These are phyloP conservation scores for Penicillium frequentans DNA, from an alignment of 2,329 filamentous ascomycete genomes.

Conservation along the genomic window DNA sequence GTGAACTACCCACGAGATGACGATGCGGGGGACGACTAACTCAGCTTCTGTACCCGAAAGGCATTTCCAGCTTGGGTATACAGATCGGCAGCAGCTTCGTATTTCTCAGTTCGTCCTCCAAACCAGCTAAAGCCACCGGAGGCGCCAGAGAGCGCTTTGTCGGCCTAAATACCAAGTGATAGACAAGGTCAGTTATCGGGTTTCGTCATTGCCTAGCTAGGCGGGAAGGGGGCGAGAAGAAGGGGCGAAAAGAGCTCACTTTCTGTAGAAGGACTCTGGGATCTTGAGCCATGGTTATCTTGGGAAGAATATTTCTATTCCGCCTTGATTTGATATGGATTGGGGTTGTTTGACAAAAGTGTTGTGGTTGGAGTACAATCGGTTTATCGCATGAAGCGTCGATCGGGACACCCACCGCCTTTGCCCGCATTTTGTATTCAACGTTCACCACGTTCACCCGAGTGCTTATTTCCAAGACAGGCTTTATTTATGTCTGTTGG, in stretches of 20 bases:
- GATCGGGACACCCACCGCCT: slow-evolving; percentile 12
- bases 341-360: background rate
- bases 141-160: slow-evolving; percentile 75
- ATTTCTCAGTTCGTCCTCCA: slow-evolving; percentile 82
- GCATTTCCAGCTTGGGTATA: slow-evolving; percentile 89
- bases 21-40: slow-evolving; percentile 47
- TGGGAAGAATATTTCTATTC: background rate
- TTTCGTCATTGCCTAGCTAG: slow-evolving; percentile 26
- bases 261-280: slow-evolving; percentile 77
- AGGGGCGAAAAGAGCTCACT: slow-evolving; percentile 47
- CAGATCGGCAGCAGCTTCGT: slow-evolving; percentile 82
- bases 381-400: slow-evolving; percentile 15
- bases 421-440: slow-evolving; percentile 8
- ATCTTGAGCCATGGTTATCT: slow-evolving; percentile 66
- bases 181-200: slow-evolving; percentile 27
- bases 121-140: slow-evolving; percentile 86
- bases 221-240: background rate
- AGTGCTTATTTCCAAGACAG: background rate
- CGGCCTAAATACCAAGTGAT: slow-evolving; percentile 62
- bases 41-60: slow-evolving; percentile 82
- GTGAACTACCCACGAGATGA: background rate
- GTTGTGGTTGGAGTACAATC: slow-evolving; percentile 5
- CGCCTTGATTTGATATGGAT: background rate
- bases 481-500: background rate
- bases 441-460: background rate